A percentile compares a stretch with the other conserved stretches of the same genome.
phyloP scores from a whole-genome alignment of 2,329 filamentous ascomycete species.

The Elsinoe ampelina region DNA sequence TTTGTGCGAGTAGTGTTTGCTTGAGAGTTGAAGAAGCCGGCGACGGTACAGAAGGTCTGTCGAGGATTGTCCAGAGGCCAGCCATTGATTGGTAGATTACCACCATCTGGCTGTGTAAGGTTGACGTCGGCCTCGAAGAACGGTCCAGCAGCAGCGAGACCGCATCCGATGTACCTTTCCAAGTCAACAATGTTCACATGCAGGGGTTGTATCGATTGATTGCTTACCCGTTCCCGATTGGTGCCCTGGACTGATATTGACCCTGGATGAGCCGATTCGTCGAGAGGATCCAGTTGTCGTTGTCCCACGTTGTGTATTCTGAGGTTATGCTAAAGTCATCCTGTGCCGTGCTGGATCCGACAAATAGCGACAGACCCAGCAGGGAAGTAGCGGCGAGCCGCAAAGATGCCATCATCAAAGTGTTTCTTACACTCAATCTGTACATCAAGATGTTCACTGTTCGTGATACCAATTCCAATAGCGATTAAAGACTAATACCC shows the following conservation, averaged over 20 bases:
- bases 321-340: conserved; percentile 16
- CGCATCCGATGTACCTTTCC: conserved; percentile 49
- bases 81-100: conserved; percentile 32
- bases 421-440: background rate
- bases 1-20: conserved; percentile 51
- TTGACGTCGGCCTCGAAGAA: conserved; percentile 52
- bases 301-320: conserved; percentile 46
- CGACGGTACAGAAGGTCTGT: conserved; percentile 58
- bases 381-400: background rate
- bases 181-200: background rate
- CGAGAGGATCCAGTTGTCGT: conserved; percentile 47
- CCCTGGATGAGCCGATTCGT: conserved; percentile 48
- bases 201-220: background rate
- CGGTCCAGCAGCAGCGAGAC: conserved; percentile 52
- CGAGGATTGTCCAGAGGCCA: conserved; percentile 58
- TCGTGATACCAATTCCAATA: background rate
- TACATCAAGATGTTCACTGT: background rate
- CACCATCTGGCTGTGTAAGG: conserved; percentile 44
- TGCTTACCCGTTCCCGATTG: conserved; percentile 47
- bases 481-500: background rate
- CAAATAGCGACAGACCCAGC: background rate
- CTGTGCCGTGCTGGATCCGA: background rate
- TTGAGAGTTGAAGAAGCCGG: conserved; percentile 57
- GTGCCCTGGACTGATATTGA: conserved; percentile 51
- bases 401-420: background rate